These are phyloP conservation scores for Fomitiporia mediterranea DNA, from an alignment of 1,284 basidiomycete species.

Conservation along the genomic window DNA sequence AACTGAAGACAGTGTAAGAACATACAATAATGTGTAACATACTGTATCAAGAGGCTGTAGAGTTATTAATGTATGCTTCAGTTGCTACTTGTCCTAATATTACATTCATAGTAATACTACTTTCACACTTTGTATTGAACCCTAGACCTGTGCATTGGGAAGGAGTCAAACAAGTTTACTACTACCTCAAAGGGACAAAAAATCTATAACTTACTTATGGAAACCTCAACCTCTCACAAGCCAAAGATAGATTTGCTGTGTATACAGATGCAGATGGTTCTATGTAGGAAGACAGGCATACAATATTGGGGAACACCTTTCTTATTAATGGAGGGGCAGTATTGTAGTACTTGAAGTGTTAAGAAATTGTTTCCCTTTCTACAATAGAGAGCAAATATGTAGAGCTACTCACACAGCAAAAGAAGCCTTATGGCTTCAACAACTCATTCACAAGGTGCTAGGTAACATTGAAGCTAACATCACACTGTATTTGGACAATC, in stretches of 20 bases:
- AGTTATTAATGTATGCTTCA: conserved; percentile 32
- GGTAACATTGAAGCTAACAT: conserved; percentile 5
- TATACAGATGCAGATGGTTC: conserved; percentile 22
- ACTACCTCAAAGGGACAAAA: conserved; percentile 17
- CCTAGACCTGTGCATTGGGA: conserved; percentile 17
- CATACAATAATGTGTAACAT: conserved; percentile 27
- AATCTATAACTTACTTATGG: conserved; percentile 11
- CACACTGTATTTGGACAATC: conserved; percentile 27
- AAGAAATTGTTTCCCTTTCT: too few relatives aligned
- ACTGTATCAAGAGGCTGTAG: conserved; percentile 29
- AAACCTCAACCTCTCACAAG: not conserved
- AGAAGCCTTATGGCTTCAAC: conserved; percentile 26
- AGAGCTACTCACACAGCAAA: too few relatives aligned
- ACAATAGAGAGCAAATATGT: too few relatives aligned
- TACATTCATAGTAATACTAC: conserved; percentile 13
- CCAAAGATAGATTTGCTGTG: not conserved
- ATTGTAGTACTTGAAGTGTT: too few relatives aligned
- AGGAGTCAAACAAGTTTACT: conserved; percentile 21
- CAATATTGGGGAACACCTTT: too few relatives aligned
- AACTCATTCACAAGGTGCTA: conserved; percentile 21
- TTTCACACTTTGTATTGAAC: conserved; percentile 18
- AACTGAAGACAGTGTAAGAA: conserved; percentile 25
- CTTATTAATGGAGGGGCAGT: too few relatives aligned
- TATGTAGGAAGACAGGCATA: conserved; percentile 16
- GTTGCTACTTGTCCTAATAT: conserved; percentile 27